Base-by-base conservation (phyloP, 2,329 filamentous ascomycete species). In the Teratosphaeria gauchensis region DNA sequence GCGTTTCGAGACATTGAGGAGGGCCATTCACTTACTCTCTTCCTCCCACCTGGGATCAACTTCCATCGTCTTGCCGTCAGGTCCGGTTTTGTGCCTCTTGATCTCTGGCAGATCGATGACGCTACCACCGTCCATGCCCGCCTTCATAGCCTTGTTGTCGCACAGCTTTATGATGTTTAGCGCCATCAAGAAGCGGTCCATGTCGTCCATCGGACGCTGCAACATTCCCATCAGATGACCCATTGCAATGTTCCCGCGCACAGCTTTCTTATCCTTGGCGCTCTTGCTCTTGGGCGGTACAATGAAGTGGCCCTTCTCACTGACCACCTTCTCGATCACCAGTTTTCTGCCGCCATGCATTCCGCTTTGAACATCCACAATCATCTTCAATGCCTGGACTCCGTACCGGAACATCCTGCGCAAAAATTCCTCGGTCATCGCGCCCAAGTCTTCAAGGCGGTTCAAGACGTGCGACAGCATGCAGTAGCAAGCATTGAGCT, bases 351-450 rank as follows among this genome's bases (percentile, higher is more conserved):
- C 56, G 33, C 54, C 31, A 30, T 57, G 46, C 21, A 53, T 16
- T 5, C 16, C n/a, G 19, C 31, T 32, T 19, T 55, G 31, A 19
- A 52, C 32, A n/a, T 31, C 16, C 53, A 55, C 58, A 12, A 60
- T 52, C 6, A 33, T 21, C 19, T 31, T 48, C 19, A 60, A 42
- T 6, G 24, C 46, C 21, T 58, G 58, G 42, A 58, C 58, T n/a
- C 58, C 58, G 30, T 54, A 32, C n/a, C 8, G 9, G 53, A 60
- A 60, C 9, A 60, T 31, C 52, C 42, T 52, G 42, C 56, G 51
- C 8, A 60, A 6, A 30, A 42, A 60, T 5, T 28, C 31, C 14
- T 55, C 42, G 4, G 35, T 33, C 55, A 60, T 57, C 12, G 19
- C 21, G 24, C 56, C 58, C 24, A 60, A 11, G 6, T 53, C 16